Percentiles rank a stretch among this genome's conserved stretches.
These are phyloP conservation scores for Apostasia ramifera DNA, from an alignment of 106 monocot genomes.

Conservation along the genomic window DNA sequence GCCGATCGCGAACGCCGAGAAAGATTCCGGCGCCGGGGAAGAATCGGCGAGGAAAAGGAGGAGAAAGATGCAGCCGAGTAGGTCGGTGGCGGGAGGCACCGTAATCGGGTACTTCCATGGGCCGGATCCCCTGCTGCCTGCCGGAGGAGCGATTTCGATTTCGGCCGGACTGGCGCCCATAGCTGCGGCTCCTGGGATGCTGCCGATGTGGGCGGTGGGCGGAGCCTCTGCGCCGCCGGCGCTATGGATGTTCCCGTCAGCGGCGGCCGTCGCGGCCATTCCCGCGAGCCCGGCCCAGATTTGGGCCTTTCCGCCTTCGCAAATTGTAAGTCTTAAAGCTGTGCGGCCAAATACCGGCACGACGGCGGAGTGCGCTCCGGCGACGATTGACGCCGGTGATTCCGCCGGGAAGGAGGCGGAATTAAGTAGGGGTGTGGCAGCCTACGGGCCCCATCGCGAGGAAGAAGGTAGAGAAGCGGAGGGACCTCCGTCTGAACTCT, in stretches of 20 bases:
- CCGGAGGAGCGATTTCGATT: slow-evolving; percentile 8
- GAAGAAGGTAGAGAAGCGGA: background rate
- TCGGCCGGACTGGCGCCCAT: slow-evolving; percentile 24
- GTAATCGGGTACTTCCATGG: background rate
- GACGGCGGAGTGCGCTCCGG: background rate
- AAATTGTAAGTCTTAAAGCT: background rate
- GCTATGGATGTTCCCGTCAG: slow-evolving; percentile 23
- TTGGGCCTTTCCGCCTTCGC: slow-evolving; percentile 20
- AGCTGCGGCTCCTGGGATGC: slow-evolving; percentile 14
- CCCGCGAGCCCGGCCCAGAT: slow-evolving; percentile 11
- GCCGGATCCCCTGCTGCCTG: background rate
- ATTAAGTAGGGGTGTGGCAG: slow-evolving; percentile 1
- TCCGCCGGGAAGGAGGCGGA: background rate
- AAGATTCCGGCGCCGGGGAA: background rate
- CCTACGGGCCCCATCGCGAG: background rate
- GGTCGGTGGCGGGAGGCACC: background rate
- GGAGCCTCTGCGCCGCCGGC: slow-evolving; percentile 9
- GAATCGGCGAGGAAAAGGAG: slow-evolving; percentile 4
- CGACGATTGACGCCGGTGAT: background rate
- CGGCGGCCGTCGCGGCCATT: slow-evolving; percentile 1
- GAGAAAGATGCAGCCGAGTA: slow-evolving; percentile 22
- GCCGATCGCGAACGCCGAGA: background rate
- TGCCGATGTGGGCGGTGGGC: slow-evolving; percentile 23
- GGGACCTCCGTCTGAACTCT: too few relatives aligned
- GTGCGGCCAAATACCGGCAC: slow-evolving; percentile 8